phyloP scores from a whole-genome alignment of 495 filamentous ascomycete species.

The Penicillium canescens region DNA sequence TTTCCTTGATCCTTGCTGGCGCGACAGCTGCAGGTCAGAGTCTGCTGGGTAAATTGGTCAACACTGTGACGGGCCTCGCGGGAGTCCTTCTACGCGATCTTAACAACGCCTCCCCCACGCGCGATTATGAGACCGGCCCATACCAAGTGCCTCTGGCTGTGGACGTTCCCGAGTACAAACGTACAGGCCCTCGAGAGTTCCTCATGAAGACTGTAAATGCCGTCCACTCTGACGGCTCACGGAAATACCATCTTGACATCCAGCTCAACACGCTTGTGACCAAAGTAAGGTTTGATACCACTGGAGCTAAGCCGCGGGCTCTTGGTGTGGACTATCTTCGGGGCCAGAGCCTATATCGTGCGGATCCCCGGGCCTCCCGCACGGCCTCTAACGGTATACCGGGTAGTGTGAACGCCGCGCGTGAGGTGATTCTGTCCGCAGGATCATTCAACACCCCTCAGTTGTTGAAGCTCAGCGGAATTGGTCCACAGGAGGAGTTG shows the following conservation, averaged over 20 bases:
- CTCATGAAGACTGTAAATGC: constrained; percentile 51
- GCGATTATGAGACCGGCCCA: constrained; percentile 40
- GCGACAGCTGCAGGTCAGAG: constrained; percentile 40
- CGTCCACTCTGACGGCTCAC: constrained; percentile 49
- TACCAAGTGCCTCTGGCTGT: constrained; percentile 55
- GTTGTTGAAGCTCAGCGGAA: constrained; percentile 64
- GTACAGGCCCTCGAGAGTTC: constrained; percentile 54
- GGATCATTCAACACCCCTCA: constrained; percentile 66
- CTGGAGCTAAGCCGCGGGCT: constrained; percentile 48
- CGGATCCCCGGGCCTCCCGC: constrained; percentile 44
- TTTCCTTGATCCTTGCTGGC: constrained; percentile 49
- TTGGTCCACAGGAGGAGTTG: constrained; percentile 57
- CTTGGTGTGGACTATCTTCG: constrained; percentile 64
- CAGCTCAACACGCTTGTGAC: constrained; percentile 61
- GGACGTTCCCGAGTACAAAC: constrained; percentile 39
- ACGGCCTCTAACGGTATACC: constrained; percentile 32
- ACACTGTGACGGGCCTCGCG: constrained; percentile 38
- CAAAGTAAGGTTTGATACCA: constrained; percentile 54
- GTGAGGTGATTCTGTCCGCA: constrained; percentile 64
- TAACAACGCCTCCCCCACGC: constrained; percentile 41
- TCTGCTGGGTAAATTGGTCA: constrained; percentile 40
- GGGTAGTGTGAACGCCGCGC: constrained; percentile 47
- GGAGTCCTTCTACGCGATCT: constrained; percentile 51
- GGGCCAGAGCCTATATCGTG: constrained; percentile 59
- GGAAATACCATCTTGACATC: constrained; percentile 60